Percentiles rank a stretch among this genome's conserved stretches.
Evolutionary conservation across 768 basidiomycete species (phyloP).

Genomic region (Grammothele lineata): DNA sequence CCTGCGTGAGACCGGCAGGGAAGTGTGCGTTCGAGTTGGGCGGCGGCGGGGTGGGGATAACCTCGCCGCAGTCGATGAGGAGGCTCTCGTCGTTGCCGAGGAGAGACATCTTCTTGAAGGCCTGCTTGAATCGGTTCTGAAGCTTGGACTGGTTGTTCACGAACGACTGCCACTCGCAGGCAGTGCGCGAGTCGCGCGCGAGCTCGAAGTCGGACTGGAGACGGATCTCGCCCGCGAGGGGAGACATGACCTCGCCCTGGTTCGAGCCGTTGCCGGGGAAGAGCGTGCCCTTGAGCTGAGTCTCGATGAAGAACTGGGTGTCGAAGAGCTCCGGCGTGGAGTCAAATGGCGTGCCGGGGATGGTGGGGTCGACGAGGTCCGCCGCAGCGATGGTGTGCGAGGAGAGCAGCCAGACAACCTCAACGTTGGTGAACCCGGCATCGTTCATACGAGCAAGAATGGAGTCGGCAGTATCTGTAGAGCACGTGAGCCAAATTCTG

Average conservation of each 20-base stretch:
- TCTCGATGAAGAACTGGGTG: conserved; percentile 42
- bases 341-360: conserved; percentile 39
- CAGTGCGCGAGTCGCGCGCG: conserved; percentile 27
- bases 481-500: no score
- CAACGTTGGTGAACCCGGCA: conserved; percentile 30
- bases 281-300: conserved; percentile 38
- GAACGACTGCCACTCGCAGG: conserved; percentile 28
- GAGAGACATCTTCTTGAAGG: conserved; percentile 22
- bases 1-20: conserved; percentile 17
- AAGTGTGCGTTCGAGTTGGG: conserved; percentile 5
- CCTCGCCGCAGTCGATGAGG: conserved; percentile 4
- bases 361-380: conserved; percentile 21
- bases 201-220: conserved; percentile 26
- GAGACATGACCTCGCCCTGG: conserved; percentile 25
- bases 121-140: conserved; percentile 16
- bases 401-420: conserved; percentile 32
- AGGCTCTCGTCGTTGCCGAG: conserved; percentile 19
- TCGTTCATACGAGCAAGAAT: conserved; percentile 31
- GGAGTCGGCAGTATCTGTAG: conserved; percentile 15
- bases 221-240: conserved; percentile 28
- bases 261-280: conserved; percentile 32
- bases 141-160: conserved; percentile 21
- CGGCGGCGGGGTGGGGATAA: not conserved
- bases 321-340: conserved; percentile 41
- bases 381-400: conserved; percentile 22